Conservation (phyloP, 495 filamentous ascomycete species). For the Pseudomonodictys pantanalensis region DNA sequence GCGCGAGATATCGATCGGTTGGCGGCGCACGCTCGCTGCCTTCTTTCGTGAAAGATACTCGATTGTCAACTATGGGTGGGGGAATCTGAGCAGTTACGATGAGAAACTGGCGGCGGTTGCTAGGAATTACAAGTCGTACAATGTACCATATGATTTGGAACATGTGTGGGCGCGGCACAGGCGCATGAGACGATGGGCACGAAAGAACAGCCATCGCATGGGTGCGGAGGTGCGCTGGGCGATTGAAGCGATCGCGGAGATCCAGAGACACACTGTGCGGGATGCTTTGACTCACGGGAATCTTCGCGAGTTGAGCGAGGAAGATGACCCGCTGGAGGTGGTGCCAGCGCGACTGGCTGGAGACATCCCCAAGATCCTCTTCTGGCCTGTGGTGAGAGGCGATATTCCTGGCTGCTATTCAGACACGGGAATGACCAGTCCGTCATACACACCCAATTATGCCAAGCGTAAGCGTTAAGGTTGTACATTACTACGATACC, state of each 20-base stretch:
- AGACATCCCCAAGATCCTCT: slow-evolving; percentile 10
- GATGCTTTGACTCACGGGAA: slow-evolving; percentile 1
- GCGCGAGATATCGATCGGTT: slow-evolving; percentile 18
- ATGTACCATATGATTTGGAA: neutral
- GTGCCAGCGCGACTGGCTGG: slow-evolving; percentile 12
- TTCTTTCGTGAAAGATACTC: slow-evolving; percentile 24
- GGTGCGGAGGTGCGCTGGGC: neutral
- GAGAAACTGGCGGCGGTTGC: neutral
- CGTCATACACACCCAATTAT: no score
- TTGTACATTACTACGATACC: no score
- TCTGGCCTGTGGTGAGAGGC: slow-evolving; percentile 11
- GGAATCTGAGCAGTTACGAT: neutral
- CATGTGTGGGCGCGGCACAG: slow-evolving; percentile 6
- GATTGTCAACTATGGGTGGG: neutral
- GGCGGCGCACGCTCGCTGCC: slow-evolving; percentile 8
- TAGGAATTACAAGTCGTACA: neutral
- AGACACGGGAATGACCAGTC: no score
- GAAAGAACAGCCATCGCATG: slow-evolving; percentile 16
- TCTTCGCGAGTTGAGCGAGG: neutral
- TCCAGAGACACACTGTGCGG: neutral
- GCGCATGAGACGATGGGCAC: slow-evolving; percentile 3
- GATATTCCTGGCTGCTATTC: no score
- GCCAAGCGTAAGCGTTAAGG: no score
- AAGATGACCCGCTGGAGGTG: slow-evolving; percentile 4
- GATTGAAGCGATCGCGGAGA: neutral